phyloP scores from a whole-genome alignment of 2,329 filamentous ascomycete genomes.

The Fusarium nematophilum region DNA sequence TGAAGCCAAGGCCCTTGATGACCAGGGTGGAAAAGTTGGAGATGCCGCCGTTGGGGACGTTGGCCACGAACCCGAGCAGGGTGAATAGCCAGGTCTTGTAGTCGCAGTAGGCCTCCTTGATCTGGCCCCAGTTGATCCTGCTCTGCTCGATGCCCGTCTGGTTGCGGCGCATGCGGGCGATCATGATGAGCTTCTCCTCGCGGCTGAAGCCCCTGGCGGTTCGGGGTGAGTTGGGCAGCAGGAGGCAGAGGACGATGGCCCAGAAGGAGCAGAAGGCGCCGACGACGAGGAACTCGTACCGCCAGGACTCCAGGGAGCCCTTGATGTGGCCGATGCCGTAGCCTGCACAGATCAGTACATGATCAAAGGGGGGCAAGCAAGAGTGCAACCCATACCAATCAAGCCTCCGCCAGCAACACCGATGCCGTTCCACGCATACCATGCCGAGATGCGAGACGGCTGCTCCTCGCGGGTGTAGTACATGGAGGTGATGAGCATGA shows the following conservation, averaged over 20 bases:
- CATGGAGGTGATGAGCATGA: conserved; percentile 74
- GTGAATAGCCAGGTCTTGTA: conserved; percentile 71
- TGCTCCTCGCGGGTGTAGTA: conserved; percentile 73
- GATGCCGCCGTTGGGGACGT: conserved; percentile 68
- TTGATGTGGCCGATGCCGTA: conserved; percentile 71
- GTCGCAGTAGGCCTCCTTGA: conserved; percentile 66
- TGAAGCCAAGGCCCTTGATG: conserved; percentile 68
- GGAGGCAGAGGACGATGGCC: conserved; percentile 67
- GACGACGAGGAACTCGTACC: conserved; percentile 76
- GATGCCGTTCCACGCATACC: conserved; percentile 69
- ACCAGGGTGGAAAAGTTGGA: conserved; percentile 71
- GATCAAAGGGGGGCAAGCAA: too few species aligned
- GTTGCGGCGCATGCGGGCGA: conserved; percentile 65
- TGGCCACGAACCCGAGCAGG: conserved; percentile 63
- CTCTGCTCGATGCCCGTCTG: conserved; percentile 71
- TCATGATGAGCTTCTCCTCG: conserved; percentile 64
- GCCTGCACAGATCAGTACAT: too few species aligned
- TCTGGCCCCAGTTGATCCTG: conserved; percentile 64
- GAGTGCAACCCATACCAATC: too few species aligned
- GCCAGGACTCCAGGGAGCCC: conserved; percentile 69
- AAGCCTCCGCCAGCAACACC: conserved; percentile 68
- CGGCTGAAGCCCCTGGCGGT: conserved; percentile 63
- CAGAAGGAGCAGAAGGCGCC: conserved; percentile 67
- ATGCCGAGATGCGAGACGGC: conserved; percentile 68
- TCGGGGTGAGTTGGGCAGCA: conserved; percentile 68